These are phyloP conservation scores for Trypanosoma conorhini DNA, from an alignment of 208 protist species.

Conservation along the genomic window DNA sequence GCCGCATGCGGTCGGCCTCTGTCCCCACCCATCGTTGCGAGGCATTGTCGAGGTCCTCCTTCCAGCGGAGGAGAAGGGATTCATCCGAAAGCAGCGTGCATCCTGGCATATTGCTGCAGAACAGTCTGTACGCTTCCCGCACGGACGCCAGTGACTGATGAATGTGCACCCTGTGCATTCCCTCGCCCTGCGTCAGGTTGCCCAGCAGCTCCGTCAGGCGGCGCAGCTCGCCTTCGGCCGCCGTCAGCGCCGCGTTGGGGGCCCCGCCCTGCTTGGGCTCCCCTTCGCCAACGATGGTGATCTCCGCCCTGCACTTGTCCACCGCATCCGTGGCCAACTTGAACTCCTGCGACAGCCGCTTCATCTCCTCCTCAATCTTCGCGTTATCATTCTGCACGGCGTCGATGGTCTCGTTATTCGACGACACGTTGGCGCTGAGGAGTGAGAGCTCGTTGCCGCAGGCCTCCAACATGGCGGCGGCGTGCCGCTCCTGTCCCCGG, in stretches of 20 bases:
- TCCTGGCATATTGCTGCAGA: conserved; percentile 16
- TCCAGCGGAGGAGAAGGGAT: conserved; percentile 12
- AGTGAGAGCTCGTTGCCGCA: conserved; percentile 2
- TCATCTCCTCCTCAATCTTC: conserved; percentile 9
- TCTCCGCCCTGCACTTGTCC: conserved; percentile 16
- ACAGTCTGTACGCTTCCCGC: background rate
- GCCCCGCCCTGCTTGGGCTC: background rate
- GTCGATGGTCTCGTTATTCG: conserved; percentile 3
- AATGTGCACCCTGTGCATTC: conserved; percentile 19
- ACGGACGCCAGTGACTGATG: background rate
- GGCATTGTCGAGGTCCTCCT: background rate
- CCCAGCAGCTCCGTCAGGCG: conserved; percentile 12
- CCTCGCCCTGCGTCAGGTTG: conserved; percentile 7
- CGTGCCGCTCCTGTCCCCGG: background rate
- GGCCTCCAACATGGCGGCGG: background rate
- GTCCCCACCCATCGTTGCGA: background rate
- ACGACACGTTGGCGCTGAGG: conserved; percentile 3
- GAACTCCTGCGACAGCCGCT: background rate
- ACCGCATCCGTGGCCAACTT: background rate
- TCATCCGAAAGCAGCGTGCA: conserved; percentile 24
- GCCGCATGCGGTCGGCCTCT: conserved; percentile 2
- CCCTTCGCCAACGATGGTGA: background rate
- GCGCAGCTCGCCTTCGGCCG: conserved; percentile 9
- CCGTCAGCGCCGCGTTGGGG: conserved; percentile 6
- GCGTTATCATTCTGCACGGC: background rate